Conservation (phyloP, 1,139 yeast genomes). For the Hyphopichia buzzinii region DNA sequence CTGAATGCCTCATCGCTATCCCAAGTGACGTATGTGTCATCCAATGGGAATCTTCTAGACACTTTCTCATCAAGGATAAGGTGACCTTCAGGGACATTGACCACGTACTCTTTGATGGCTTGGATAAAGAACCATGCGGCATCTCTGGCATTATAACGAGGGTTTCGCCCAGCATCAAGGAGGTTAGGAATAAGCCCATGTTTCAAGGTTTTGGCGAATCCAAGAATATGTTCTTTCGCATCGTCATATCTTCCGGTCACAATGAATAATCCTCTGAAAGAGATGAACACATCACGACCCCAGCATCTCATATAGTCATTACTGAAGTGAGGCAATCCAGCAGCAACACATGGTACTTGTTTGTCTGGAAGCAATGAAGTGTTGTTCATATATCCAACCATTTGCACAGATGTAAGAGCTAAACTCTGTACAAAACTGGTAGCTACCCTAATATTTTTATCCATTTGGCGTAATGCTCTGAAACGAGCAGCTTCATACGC, state of each 20-base stretch:
- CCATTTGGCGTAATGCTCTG: slow-evolving; percentile 60
- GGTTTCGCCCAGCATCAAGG: slow-evolving; percentile 89
- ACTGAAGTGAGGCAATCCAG: slow-evolving; percentile 94
- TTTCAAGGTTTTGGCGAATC: slow-evolving; percentile 87
- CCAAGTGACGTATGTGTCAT: slow-evolving; percentile 71
- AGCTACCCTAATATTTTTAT: slow-evolving; percentile 52
- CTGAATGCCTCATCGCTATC: slow-evolving; percentile 77
- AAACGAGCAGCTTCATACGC: slow-evolving; percentile 80
- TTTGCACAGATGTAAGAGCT: slow-evolving; percentile 81
- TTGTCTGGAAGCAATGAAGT: slow-evolving; percentile 72
- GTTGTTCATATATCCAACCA: slow-evolving; percentile 73
- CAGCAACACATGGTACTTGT: slow-evolving; percentile 78
- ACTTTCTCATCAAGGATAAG: slow-evolving; percentile 69
- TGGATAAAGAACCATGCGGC: slow-evolving; percentile 96
- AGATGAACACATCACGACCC: slow-evolving; percentile 95
- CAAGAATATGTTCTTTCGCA: slow-evolving; percentile 78
- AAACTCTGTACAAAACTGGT: slow-evolving; percentile 77
- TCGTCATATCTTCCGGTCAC: slow-evolving; percentile 77
- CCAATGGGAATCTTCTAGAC: slow-evolving; percentile 82
- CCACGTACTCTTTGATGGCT: slow-evolving; percentile 78
- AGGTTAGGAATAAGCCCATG: slow-evolving; percentile 95
- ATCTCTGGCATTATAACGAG: slow-evolving; percentile 94
- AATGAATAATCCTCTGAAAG: slow-evolving; percentile 77
- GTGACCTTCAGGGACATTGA: slow-evolving; percentile 66
- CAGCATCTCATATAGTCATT: slow-evolving; percentile 93